Evolutionary conservation across 306 rosid species (phyloP), one percentile per base, ranked within the genome.

Genomic region (Styphnolobium japonicum): DNA sequence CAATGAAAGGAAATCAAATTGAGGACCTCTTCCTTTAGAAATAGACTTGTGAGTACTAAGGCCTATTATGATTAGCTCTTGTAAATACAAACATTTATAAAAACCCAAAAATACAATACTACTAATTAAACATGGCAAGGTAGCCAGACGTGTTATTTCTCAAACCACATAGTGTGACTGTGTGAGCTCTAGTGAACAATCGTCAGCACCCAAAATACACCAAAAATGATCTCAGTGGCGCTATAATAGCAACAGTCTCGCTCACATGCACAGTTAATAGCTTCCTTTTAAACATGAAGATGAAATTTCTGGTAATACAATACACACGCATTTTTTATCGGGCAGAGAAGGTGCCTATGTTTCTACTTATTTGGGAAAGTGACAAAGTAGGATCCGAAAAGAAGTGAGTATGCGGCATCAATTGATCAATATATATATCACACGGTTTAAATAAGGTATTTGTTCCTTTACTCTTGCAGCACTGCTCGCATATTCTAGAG

Each of bases 361-460:
- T 76, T 23, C 80, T 37, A 40, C 80, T 12, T 43, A 73, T 73
- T 68, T 79, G 80, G 49, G 73, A 87, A 83, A 40, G 25, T 79
- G 79, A 69, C 90, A 86, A 85, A 83, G 40, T 19, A 36, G 31
- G 42, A 61, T 81, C 69, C 25, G 51, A 34, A 64, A 71, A 75
- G 12, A 60, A 61, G 79, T 71, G 66, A 43, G 71, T 74, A 73
- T 65, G 76, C 25, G 25, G 56, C 62, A 29, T 67, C 55, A 45
- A 71, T 55, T 64, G 19, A 49, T 78, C 55, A 39, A 56, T 57
- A 81, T 82, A 56, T 57, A 81, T 82, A 75, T 56, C 77, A 6
- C 81, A 73, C 65, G 78, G 42, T 72, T 43, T 51, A 81, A 81
- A 66, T 19, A 67, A 68, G 63, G 10, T 40, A 42, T 18, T 79